Conservation (phyloP, 2,329 filamentous ascomycete species). For the Aspergillus sp. region DNA sequence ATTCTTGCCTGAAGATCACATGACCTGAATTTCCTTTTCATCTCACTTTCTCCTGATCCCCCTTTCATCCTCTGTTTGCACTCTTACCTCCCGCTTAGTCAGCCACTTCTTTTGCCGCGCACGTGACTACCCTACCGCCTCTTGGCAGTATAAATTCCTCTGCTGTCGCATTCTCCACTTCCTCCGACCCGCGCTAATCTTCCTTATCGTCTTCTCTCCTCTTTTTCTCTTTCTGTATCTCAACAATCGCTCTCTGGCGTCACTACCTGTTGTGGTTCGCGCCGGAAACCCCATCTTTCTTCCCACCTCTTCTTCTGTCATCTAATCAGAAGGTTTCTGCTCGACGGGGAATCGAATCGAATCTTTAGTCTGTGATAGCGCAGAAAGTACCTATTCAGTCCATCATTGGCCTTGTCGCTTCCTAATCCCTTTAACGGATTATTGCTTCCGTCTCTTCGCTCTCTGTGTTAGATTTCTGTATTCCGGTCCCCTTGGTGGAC, state of each 20-base stretch:
- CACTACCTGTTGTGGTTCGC: neutral
- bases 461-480: slow-evolving; percentile 19
- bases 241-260: slow-evolving; percentile 5
- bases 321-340: slow-evolving; percentile 19
- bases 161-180: slow-evolving; percentile 37
- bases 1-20: slow-evolving; percentile 11
- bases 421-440: slow-evolving; percentile 19
- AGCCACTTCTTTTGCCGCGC: slow-evolving; percentile 15
- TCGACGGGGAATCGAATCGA: slow-evolving; percentile 20
- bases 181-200: slow-evolving; percentile 20
- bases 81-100: neutral
- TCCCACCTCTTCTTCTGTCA: slow-evolving; percentile 12
- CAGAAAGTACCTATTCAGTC: slow-evolving; percentile 30
- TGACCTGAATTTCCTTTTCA: slow-evolving; percentile 9
- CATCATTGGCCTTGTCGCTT: slow-evolving; percentile 21
- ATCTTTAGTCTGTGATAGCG: slow-evolving; percentile 27
- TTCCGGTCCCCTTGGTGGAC: slow-evolving; percentile 18
- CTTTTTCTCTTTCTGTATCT: slow-evolving; percentile 20
- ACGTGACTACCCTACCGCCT: slow-evolving; percentile 34
- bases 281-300: too few relatives aligned
- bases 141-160: slow-evolving; percentile 42
- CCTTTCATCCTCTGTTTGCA: neutral
- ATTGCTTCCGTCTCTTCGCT: slow-evolving; percentile 13
- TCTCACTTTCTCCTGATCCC: slow-evolving; percentile 5
- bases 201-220: slow-evolving; percentile 12